phyloP scores from a whole-genome alignment of 2,329 filamentous ascomycete species.

The Exophiala sp. region DNA sequence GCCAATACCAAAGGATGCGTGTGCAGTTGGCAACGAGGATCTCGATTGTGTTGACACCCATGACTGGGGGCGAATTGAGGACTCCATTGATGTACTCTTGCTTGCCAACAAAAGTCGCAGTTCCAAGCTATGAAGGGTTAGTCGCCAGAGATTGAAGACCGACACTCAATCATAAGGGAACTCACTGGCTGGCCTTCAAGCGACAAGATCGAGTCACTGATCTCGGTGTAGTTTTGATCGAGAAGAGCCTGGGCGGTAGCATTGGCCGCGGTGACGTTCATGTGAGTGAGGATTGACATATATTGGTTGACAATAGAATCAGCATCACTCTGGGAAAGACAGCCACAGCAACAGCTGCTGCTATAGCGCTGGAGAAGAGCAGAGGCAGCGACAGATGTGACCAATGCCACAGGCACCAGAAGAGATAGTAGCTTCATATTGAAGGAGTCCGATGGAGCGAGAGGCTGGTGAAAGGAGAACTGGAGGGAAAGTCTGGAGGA shows the following conservation, averaged over 20 bases:
- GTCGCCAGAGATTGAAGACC: not conserved
- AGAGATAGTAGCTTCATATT: constrained; percentile 14
- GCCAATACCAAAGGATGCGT: constrained; percentile 25
- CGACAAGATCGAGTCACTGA: constrained; percentile 25
- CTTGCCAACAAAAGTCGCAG: constrained; percentile 20
- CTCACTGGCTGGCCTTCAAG: constrained; percentile 23
- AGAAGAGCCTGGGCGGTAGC: constrained; percentile 24
- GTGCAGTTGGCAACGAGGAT: constrained; percentile 20
- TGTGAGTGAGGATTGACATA: constrained; percentile 18
- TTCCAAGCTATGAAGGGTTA: constrained; percentile 17
- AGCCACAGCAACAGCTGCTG: constrained; percentile 1
- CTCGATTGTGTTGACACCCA: constrained; percentile 22
- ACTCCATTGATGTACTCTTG: constrained; percentile 22
- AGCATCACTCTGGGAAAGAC: constrained; percentile 12
- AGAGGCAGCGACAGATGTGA: constrained; percentile 1
- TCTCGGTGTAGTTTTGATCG: constrained; percentile 20
- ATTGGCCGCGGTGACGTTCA: constrained; percentile 18
- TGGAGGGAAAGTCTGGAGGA: not conserved
- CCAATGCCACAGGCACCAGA: constrained; percentile 11
- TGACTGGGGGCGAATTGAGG: constrained; percentile 16
- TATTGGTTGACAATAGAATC: constrained; percentile 21
- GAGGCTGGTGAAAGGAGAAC: not conserved
- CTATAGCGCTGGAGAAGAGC: constrained; percentile 9
- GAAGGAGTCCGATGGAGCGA: not conserved
- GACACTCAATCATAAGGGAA: not conserved